Base-by-base conservation (phyloP, 805 yeast genomes). In the Barnettozyma vustinii region DNA sequence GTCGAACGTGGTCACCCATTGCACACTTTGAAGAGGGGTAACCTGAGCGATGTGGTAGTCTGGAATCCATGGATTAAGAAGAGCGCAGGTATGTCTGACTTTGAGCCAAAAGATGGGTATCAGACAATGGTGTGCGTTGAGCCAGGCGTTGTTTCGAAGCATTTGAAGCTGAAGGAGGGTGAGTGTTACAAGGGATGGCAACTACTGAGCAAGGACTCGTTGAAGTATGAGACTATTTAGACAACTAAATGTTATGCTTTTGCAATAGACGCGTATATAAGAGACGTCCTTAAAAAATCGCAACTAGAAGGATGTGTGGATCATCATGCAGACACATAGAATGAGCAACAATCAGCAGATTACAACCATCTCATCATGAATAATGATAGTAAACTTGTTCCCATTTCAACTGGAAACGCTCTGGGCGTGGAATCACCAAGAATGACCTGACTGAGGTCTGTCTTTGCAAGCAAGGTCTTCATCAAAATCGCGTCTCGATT, bases 51-150 rank as follows among this genome's bases (percentile, higher is more conserved):
- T 55, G 70, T 77, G 33, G 98, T 94, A 44, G 97, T 94, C 48
- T 94, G 99, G 99, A 94, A 94, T 67, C 99, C 99, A 35, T 94
- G 98, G 99, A 73, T 79, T 56, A 76, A 84, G 49, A 87, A 86
- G 65, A 79, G 94, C n/a, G 73, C 70, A 21, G 83, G 84, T 2
- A 87, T 94, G 92, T 83, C 73, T 39, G 99, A 94, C 69, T 94
- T 92, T 61, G 77, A 75, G 58, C 99, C 98, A 45, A 88, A 87
- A 64, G 66, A 69, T 47, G 98, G 97, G 6, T 94, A 74, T 72
- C 75, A 81, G 56, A 73, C 83, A 42, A 92, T 94, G 98, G 80
- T 94, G 50, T 94, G 99, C 69, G 78, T 94, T 49, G 99, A 94
- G 68, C 95, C 97, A 2, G 99, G 99, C 40, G 75, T 83, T 56